Evolutionary conservation across 2,329 filamentous ascomycete species (phyloP), one percentile per base, ranked within the genome.

Genomic region (Didymosphaeria variabile): DNA sequence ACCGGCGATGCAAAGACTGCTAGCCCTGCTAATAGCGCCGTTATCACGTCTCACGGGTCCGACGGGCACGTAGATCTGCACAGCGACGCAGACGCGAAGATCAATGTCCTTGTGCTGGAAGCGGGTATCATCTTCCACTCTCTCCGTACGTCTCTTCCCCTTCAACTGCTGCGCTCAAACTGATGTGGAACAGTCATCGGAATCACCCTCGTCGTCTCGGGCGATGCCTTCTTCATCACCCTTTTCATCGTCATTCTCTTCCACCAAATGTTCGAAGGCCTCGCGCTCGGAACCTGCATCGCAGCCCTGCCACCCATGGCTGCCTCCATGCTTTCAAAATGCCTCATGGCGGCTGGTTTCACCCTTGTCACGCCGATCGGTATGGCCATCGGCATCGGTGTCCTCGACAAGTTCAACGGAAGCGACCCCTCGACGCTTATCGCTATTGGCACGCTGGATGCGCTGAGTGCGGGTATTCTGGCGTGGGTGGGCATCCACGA

Each of bases 401-500:
- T 91, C 3, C 78, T 93, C 31, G 79, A 88, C 40, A 75, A 82
- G 9, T 93, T 93, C 79, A 93, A 94, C 68, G 91, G 90, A 4
- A 92, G 91, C 68, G 86, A 91, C 67, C 85, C 83, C 3, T 82
- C 83, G 1, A 93, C 91, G 0, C 82, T 93, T 44, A 77, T 93
- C 46, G 88, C 90, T 2, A 87, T 93, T 38, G 91, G 90, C 0
- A 92, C 90, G 0, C 81, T 94, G 1, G 88, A 94, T 74, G 89
- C 91, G 6, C 72, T 93, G 10, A 91, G 88, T 0, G 90, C 91
- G 0, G 91, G 91, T 31, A 91, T 94, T 47, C 81, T 94, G 34
- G 80, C 91, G n/a, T 94, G 91, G 90, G 90, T 93, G 1, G 90
- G 90, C 1, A 78, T 93, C 1, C 90, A 93, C 0, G 91, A 93